phyloP scores from a whole-genome alignment of 106 monocot genomes.

The Phalaenopsis equestris region DNA sequence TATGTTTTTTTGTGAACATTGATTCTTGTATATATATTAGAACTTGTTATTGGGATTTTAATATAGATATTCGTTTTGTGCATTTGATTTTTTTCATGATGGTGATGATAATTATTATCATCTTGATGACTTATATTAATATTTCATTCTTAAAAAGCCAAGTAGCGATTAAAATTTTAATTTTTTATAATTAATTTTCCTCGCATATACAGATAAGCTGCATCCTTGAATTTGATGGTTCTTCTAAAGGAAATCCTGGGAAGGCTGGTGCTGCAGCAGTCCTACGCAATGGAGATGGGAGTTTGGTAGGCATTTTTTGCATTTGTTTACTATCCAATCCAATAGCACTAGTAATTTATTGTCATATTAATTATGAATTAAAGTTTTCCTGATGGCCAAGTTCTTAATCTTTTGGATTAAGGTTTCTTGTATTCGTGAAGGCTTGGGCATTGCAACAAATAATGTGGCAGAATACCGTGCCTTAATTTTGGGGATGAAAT shows the following conservation, averaged over 20 bases:
- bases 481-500: slow-evolving; percentile 54
- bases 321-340: not conserved
- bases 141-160: too few species aligned
- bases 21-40: too few species aligned
- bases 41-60: too few species aligned
- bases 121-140: too few species aligned
- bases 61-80: too few species aligned
- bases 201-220: slow-evolving; percentile 7
- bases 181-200: too few species aligned
- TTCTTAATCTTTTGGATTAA: slow-evolving; percentile 13
- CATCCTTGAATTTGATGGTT: slow-evolving; percentile 10
- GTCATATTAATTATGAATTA: not conserved
- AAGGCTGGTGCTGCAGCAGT: slow-evolving; percentile 12
- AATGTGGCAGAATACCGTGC: slow-evolving; percentile 77
- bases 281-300: slow-evolving; percentile 4
- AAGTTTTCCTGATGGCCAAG: not conserved
- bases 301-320: not conserved
- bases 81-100: too few species aligned
- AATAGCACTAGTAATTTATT: not conserved
- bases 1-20: too few species aligned
- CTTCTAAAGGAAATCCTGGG: slow-evolving; percentile 16
- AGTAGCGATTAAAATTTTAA: too few species aligned
- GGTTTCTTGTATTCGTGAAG: slow-evolving; percentile 51
- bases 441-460: slow-evolving; percentile 48
- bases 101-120: too few species aligned